phyloP scores from a whole-genome alignment of 768 basidiomycete species.

The Neoboletus subvelutipes region DNA sequence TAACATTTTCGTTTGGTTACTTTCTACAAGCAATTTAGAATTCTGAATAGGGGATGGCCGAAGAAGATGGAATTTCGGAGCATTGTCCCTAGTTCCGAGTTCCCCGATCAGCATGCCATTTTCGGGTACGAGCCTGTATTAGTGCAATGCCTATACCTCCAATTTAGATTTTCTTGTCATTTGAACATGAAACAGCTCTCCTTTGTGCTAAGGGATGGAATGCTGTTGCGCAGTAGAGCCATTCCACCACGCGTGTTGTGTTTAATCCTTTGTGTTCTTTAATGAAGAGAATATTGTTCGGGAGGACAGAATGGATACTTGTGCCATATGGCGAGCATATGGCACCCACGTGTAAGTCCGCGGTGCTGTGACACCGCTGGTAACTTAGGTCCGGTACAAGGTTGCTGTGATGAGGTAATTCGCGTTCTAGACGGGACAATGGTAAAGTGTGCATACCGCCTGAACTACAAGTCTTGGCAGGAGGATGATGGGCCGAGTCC shows the following conservation, averaged over 20 bases:
- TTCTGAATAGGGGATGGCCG: background rate
- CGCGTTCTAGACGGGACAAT: background rate
- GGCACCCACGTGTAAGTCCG: background rate
- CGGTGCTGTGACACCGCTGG: no score
- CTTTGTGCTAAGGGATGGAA: background rate
- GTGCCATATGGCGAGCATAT: background rate
- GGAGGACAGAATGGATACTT: no score
- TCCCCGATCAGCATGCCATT: background rate
- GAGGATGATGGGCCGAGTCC: no score
- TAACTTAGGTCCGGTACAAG: background rate
- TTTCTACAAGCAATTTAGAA: background rate
- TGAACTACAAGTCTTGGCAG: conserved; percentile 1
- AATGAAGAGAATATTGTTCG: background rate
- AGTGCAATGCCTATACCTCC: background rate
- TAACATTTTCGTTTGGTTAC: background rate
- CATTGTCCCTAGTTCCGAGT: background rate
- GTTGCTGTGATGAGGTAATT: background rate
- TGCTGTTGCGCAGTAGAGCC: background rate
- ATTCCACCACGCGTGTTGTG: no score
- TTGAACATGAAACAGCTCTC: background rate
- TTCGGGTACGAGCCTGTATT: background rate
- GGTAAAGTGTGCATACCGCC: background rate
- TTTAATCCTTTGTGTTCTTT: background rate
- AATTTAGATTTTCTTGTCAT: background rate
- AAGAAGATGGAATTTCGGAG: background rate